Conservation (phyloP, 2,329 filamentous ascomycete genomes). For the Gnomoniopsis sp. region DNA sequence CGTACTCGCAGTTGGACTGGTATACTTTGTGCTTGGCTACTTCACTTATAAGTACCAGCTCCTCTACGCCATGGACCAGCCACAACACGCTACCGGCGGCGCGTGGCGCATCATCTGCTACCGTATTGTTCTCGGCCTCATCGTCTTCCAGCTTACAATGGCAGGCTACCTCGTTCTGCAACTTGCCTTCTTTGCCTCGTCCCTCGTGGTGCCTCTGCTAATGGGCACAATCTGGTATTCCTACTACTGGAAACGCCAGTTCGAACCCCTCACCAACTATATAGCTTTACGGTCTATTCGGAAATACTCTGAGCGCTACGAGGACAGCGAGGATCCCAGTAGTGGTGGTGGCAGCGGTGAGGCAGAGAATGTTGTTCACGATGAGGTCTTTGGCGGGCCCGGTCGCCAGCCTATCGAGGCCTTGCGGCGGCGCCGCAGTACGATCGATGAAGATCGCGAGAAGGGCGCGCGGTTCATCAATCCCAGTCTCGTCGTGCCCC, state of each 20-base stretch:
- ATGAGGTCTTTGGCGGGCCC: slow-evolving; percentile 34
- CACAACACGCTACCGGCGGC: slow-evolving; percentile 86
- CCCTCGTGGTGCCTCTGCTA: slow-evolving; percentile 72
- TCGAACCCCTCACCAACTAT: slow-evolving; percentile 85
- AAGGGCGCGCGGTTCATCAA: slow-evolving; percentile 71
- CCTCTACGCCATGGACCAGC: slow-evolving; percentile 96
- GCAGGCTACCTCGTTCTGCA: slow-evolving; percentile 78
- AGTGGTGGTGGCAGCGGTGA: neutral
- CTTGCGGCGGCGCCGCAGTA: slow-evolving; percentile 54
- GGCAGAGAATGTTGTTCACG: slow-evolving; percentile 24
- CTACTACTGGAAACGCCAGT: slow-evolving; percentile 75
- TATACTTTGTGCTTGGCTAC: slow-evolving; percentile 80
- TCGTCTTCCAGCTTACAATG: slow-evolving; percentile 90
- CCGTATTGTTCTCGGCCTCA: slow-evolving; percentile 77
- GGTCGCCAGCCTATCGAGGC: slow-evolving; percentile 32
- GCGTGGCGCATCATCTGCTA: slow-evolving; percentile 98
- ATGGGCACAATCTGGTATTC: slow-evolving; percentile 84
- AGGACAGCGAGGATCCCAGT: slow-evolving; percentile 36
- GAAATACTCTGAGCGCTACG: slow-evolving; percentile 47
- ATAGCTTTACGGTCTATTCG: slow-evolving; percentile 87
- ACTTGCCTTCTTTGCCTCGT: slow-evolving; percentile 68
- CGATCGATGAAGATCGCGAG: slow-evolving; percentile 70
- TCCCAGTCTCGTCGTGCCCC: slow-evolving; percentile 66
- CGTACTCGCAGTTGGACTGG: slow-evolving; percentile 75
- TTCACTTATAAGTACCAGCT: slow-evolving; percentile 97